Evolutionary conservation across 192 early-diverging fungal species (phyloP), one percentile per base, ranked within the genome.

Genomic region (Radiomyces spectabilis): DNA sequence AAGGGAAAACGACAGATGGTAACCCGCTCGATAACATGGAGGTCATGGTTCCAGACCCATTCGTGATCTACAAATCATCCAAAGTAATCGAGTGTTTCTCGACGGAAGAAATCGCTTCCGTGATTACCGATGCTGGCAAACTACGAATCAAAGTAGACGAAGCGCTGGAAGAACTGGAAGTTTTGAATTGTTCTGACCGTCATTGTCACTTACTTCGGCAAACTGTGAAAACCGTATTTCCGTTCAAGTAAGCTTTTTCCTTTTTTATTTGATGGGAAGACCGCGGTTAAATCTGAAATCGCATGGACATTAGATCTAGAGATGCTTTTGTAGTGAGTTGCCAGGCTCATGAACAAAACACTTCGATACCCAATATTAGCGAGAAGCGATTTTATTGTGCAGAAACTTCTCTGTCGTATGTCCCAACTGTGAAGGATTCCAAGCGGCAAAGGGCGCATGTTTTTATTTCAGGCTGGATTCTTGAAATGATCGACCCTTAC

Each of bases 41-140:
- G 2, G 9, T 26, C 1, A 42, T 4, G 3, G 63, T 78, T 2
- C 68, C 72, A 7, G 66, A 74, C 9, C 69, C 74, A 22, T 67
- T 65, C 19, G 56, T 66, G 42, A 51, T 74, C 18, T 68, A 72
- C 19, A 70, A 73, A 51, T 71, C 63, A 5, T 62, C 68, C 19
- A 78, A 74, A 33, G 76, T 78, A n/a, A 74, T 78, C 5, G 76
- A 78, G 30, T 63, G 63, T 5, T 78, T 69, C 22, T 78, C 76
- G 2, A 42, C 72, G n/a, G 76, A 73, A 27, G 76, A 78, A 48
- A 68, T 78, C 24, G 60, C 69, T 3, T 64, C 72, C 0, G 69
- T 78, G 9, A 63, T 78, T 2, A 65, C 66, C 9, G 66, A 68
- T n/a, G 46, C 61, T 21, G 69, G 64, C 2, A 13, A 43, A 13